Conservation (phyloP, 2,329 filamentous ascomycete species). For the Aspergillus oerlinghausenensis region DNA sequence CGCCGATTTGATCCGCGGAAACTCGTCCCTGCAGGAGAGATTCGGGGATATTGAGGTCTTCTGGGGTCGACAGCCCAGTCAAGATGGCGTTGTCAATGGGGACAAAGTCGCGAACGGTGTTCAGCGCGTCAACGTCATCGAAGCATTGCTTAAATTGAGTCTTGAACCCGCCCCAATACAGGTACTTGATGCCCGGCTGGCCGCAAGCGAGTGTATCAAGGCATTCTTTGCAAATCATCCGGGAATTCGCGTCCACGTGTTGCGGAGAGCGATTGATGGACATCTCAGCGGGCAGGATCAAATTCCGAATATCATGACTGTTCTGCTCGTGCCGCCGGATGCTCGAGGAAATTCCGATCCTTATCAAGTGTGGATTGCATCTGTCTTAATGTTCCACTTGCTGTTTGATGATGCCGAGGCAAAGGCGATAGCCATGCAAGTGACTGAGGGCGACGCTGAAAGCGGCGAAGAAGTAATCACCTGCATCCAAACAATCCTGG, state of each 20-base stretch:
- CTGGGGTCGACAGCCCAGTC: conserved; percentile 24
- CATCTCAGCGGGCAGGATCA: conserved; percentile 73
- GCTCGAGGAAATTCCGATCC: conserved; percentile 66
- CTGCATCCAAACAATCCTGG: conserved; percentile 80
- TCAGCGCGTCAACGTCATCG: conserved; percentile 78
- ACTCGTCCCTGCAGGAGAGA: conserved; percentile 72
- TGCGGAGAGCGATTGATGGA: conserved; percentile 82
- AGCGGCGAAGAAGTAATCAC: conserved; percentile 93
- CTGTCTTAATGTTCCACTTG: conserved; percentile 79
- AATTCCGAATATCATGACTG: conserved; percentile 81
- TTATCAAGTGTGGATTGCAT: conserved; percentile 85
- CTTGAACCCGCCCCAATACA: conserved; percentile 63
- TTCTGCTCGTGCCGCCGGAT: conserved; percentile 65
- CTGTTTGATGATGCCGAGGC: conserved; percentile 74
- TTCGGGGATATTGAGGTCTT: conserved; percentile 83
- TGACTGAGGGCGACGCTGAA: conserved; percentile 83
- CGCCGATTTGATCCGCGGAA: conserved; percentile 81
- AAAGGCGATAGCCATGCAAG: conserved; percentile 72
- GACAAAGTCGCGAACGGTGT: conserved; percentile 43
- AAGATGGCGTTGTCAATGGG: conserved; percentile 30
- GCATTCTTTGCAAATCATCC: conserved; percentile 83
- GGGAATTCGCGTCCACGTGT: conserved; percentile 78
- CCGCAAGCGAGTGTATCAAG: conserved; percentile 85
- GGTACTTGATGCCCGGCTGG: conserved; percentile 74
- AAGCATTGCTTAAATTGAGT: conserved; percentile 79